Conservation (phyloP, 2,329 filamentous ascomycete genomes). For the Akanthomyces dipterigenus region DNA sequence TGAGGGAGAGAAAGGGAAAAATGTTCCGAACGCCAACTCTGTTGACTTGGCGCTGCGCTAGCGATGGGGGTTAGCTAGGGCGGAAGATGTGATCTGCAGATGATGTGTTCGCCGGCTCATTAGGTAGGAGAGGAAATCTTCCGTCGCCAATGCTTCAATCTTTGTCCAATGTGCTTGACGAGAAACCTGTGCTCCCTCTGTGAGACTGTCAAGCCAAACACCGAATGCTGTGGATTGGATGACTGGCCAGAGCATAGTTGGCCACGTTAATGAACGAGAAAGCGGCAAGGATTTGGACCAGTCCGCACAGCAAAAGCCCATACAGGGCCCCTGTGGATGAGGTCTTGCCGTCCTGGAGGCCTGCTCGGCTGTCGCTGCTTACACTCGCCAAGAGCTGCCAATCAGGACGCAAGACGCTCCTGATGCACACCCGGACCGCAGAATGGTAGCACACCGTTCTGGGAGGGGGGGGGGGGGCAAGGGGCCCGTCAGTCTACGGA, state of each 20-base stretch:
- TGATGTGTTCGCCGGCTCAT: not conserved
- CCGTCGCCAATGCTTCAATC: not conserved
- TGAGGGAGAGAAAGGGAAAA: not conserved
- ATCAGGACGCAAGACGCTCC: not conserved
- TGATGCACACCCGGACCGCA: not conserved
- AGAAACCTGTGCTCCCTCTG: not conserved
- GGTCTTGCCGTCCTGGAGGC: not conserved
- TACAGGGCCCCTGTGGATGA: not conserved
- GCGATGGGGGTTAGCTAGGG: not conserved
- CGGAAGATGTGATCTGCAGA: not conserved
- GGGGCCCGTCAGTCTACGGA: not conserved
- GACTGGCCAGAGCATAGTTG: not conserved
- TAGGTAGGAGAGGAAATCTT: not conserved
- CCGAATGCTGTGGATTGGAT: too few relatives aligned
- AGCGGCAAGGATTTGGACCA: not conserved
- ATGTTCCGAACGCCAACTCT: not conserved
- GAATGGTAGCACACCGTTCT: not conserved
- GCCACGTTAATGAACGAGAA: not conserved
- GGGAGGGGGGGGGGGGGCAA: too few relatives aligned
- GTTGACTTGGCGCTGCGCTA: not conserved
- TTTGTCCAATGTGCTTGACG: not conserved
- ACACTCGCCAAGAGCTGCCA: not conserved
- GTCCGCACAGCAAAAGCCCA: not conserved
- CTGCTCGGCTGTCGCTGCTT: conserved; percentile 11
- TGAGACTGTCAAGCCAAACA: not conserved